Evolutionary conservation across 768 basidiomycete genomes (phyloP), one percentile per base, ranked within the genome.

Genomic region (Mycena polygramma): DNA sequence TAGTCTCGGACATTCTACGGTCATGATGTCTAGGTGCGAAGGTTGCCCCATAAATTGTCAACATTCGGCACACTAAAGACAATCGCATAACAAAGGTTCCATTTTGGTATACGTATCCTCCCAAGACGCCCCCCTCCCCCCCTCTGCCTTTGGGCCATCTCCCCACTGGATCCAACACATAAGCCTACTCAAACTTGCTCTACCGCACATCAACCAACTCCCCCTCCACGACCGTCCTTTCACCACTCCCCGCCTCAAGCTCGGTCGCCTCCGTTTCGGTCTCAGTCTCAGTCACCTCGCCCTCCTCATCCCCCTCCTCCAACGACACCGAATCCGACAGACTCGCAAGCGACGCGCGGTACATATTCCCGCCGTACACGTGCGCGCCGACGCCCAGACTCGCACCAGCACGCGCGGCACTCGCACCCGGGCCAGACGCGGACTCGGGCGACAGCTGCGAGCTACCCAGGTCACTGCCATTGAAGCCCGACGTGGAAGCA

Each of bases 311-410:
- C 2, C 41, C 43, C 58, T 39, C 64, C 14, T 24, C 57, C 8
- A 66, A 2, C 36, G 52, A 61, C 9, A 57, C 41, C 51, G 63
- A 22, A 54, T 73, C 71, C 53, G 71, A 65, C 63, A 73, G 15
- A 30, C 67, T 73, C 67, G 71, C 57, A 15, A 73, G 51, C 58
- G 67, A 69, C 63, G 71, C 68, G 24, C 71, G 67, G 22, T 69
- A 73, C 63, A 73, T 61, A 20, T 73, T 69, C 26, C 71, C 68
- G 0, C 71, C 71, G 15, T 73, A 63, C 39, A 48, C 61, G 15
- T 55, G 53, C 55, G n/a, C 2, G 61, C 37, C 41, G 24, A 17
- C 43, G 13, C 55, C 55, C 55, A 20, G 11, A 20, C 8, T 39
- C 41, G 57, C 39, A 22, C 15, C 41, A 39, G 13, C 57, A 41